Base-by-base conservation (phyloP, 2,329 filamentous ascomycete genomes). In the Clarireedia homoeocarpa region DNA sequence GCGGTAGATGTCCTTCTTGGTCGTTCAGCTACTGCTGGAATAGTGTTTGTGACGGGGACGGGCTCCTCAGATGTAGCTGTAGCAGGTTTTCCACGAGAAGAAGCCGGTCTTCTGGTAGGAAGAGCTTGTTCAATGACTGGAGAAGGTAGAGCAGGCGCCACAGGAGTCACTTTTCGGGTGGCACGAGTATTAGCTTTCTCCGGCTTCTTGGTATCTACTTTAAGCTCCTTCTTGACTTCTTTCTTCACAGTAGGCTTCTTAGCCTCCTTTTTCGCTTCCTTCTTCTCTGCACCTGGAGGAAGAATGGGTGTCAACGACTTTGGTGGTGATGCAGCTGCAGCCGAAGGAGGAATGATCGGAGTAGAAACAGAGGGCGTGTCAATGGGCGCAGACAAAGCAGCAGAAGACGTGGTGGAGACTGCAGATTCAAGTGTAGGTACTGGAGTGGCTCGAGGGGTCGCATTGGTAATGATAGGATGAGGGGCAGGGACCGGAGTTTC, bases 401-500 rank as follows among this genome's bases (percentile, higher is more conserved):
- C 61, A 42, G 55, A 42, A 46, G 63, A 62, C 27, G 59, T 48
- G 9, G 57, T 54, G 17, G 64, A 65, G 40, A 58, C 46, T 55
- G 63, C 60, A 48, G 58, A 56, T 45, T 62, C 61, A 24, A 58
- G 45, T 48, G 58, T 50, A 38, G 60, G 51, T 34, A 48, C 58
- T 42, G 58, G 44, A 50, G 50, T 48, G 45, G 59, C 46, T 48
- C 73, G 66, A 39, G 73, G 70, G 10, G 71, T 69, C 45, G 61
- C 59, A 53, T 64, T 66, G 5, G 64, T 60, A 23, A 59, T 53
- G 55, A 67, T 70, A 64, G 64, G 63, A 63, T 60, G 69, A 62
- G 73, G 72, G 44, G 74, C 74, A 49, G 76, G 78, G 30, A 82
- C 73, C 10, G 79, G 80, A 14, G 80, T 82, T 66, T 82, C 80